phyloP scores from a whole-genome alignment of 495 filamentous ascomycete species.

The Cairneyella variabilis region DNA sequence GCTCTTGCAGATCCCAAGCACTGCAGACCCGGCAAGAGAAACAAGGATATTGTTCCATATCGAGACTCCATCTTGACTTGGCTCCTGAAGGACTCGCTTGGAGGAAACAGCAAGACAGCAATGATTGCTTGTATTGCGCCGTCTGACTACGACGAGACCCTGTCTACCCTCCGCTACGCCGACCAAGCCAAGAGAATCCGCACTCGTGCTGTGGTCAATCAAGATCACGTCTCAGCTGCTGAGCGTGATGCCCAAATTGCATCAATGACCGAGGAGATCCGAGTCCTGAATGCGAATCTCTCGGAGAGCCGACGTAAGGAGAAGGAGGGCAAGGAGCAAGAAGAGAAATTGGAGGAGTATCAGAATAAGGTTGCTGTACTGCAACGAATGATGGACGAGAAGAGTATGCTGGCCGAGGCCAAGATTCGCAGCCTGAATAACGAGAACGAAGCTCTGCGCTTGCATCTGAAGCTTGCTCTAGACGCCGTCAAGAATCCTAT shows the following conservation, averaged over 20 bases:
- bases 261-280: slow-evolving; percentile 92
- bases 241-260: slow-evolving; percentile 91
- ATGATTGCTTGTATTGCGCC: slow-evolving; percentile 99
- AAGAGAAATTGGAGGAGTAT: slow-evolving; percentile 85
- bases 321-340: slow-evolving; percentile 46
- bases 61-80: slow-evolving; percentile 97
- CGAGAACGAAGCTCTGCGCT: slow-evolving; percentile 83
- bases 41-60: slow-evolving; percentile 80
- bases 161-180: slow-evolving; percentile 92
- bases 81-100: slow-evolving; percentile 91
- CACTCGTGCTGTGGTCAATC: slow-evolving; percentile 93
- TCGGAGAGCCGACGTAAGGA: slow-evolving; percentile 47
- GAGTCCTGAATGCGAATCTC: slow-evolving; percentile 72
- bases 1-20: slow-evolving; percentile 83
- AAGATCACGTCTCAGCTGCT: slow-evolving; percentile 80
- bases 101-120: slow-evolving; percentile 94
- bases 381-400: slow-evolving; percentile 94
- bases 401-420: slow-evolving; percentile 76
- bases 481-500: slow-evolving; percentile 91
- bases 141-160: slow-evolving; percentile 93
- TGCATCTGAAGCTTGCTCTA: slow-evolving; percentile 80
- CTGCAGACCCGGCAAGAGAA: slow-evolving; percentile 45
- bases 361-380: slow-evolving; percentile 80
- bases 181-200: slow-evolving; percentile 98
- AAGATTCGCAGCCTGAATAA: slow-evolving; percentile 83